These are phyloP conservation scores for Danielia oregonensis DNA, from an alignment of 805 yeast species.

Conservation along the genomic window DNA sequence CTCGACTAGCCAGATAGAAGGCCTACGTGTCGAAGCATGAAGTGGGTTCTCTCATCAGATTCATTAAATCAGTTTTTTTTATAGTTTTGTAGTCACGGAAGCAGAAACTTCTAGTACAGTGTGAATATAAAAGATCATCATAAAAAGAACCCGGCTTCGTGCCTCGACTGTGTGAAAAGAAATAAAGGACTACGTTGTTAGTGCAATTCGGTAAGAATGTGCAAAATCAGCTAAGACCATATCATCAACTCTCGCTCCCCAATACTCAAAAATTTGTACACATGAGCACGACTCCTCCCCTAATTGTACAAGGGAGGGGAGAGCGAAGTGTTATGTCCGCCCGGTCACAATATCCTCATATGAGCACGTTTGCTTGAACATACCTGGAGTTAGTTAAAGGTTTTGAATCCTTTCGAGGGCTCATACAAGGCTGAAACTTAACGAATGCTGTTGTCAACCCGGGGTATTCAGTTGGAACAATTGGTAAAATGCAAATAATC, in stretches of 20 bases:
- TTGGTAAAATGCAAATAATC: conserved; percentile 52
- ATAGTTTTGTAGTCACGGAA: conserved; percentile 35
- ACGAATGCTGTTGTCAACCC: conserved; percentile 54
- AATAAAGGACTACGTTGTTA: conserved; percentile 17
- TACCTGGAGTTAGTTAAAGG: conserved; percentile 14
- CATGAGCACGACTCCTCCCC: conserved; percentile 46
- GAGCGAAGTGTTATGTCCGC: conserved; percentile 43
- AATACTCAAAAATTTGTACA: conserved; percentile 51
- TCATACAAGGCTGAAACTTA: conserved; percentile 66
- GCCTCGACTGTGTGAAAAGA: conserved; percentile 15
- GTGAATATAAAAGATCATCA: conserved; percentile 52
- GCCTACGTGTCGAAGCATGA: too few relatives aligned
- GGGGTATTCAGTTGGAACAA: conserved; percentile 57
- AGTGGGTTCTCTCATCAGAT: conserved; percentile 37
- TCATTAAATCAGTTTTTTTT: conserved; percentile 47
- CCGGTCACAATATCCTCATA: conserved; percentile 49
- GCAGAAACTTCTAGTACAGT: conserved; percentile 40
- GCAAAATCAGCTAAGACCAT: conserved; percentile 39
- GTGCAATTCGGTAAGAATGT: not conserved
- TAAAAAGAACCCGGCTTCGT: conserved; percentile 16
- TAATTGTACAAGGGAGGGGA: conserved; percentile 35
- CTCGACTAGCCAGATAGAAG: too few relatives aligned
- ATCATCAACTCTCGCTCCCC: conserved; percentile 49
- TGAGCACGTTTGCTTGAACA: conserved; percentile 12
- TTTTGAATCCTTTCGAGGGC: conserved; percentile 17